Conservation (phyloP, 2,329 filamentous ascomycete species). For the Phaeosphaeria sp. region DNA sequence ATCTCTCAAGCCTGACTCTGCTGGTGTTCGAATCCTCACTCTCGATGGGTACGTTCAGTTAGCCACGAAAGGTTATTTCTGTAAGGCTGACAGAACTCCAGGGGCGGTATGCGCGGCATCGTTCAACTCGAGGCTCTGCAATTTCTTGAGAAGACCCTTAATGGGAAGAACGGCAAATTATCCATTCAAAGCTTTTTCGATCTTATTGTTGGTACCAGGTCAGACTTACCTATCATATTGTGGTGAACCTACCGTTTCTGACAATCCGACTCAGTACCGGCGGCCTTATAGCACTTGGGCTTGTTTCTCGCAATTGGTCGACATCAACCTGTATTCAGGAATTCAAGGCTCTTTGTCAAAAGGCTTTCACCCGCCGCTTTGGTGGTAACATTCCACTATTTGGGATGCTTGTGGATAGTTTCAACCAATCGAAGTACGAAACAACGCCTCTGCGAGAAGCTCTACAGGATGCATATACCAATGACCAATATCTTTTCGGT, state of each 20-base stretch:
- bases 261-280: conserved; percentile 43
- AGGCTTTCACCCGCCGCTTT: conserved; percentile 52
- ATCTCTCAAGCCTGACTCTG: conserved; percentile 37
- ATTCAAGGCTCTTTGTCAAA: conserved; percentile 49
- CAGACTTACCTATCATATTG: not conserved
- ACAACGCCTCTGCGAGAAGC: conserved; percentile 26
- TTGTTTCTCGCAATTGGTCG: conserved; percentile 48
- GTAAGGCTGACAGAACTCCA: not conserved
- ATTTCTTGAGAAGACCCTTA: conserved; percentile 50
- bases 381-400: conserved; percentile 45
- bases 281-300: conserved; percentile 53
- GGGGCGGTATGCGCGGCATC: conserved; percentile 13
- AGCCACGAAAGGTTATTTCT: not conserved
- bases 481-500: conserved; percentile 38
- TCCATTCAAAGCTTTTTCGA: conserved; percentile 57
- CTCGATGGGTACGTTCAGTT: conserved; percentile 12
- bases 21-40: conserved; percentile 14
- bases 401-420: conserved; percentile 34
- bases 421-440: conserved; percentile 43
- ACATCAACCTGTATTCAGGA: conserved; percentile 44
- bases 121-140: conserved; percentile 54
- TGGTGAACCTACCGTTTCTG: not conserved
- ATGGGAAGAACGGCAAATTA: conserved; percentile 34
- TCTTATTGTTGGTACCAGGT: conserved; percentile 48
- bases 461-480: conserved; percentile 4